Conservation (phyloP, 2,329 filamentous ascomycete genomes). For the Phaeosphaeriaceae sp. region DNA sequence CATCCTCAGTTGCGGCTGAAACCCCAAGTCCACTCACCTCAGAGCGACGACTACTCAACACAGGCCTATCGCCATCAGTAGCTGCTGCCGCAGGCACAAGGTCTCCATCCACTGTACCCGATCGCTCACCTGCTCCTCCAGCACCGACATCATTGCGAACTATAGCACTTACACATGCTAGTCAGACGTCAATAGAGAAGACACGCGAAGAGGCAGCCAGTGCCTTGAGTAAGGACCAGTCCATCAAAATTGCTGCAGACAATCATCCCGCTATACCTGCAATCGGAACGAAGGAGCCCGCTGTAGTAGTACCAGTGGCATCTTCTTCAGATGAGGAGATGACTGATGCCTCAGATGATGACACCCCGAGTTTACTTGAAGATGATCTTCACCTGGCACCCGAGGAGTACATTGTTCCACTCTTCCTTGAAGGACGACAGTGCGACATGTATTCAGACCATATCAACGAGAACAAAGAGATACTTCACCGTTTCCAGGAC, state of each 20-base stretch:
- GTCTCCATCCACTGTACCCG: slow-evolving; percentile 45
- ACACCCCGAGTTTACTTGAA: slow-evolving; percentile 27
- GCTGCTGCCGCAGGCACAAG: slow-evolving; percentile 32
- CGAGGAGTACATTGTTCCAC: slow-evolving; percentile 42
- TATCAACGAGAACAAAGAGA: slow-evolving; percentile 23
- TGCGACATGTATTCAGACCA: slow-evolving; percentile 27
- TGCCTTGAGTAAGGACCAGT: not conserved
- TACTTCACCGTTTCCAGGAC: slow-evolving; percentile 24
- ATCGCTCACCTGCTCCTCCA: slow-evolving; percentile 30
- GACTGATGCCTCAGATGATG: slow-evolving; percentile 25
- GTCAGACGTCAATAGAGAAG: slow-evolving; percentile 7
- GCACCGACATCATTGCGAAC: slow-evolving; percentile 36
- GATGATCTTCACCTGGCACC: slow-evolving; percentile 37
- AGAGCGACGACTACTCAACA: slow-evolving; percentile 5
- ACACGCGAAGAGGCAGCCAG: slow-evolving; percentile 1
- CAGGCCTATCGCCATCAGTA: slow-evolving; percentile 2
- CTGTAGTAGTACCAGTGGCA: not conserved
- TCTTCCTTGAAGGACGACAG: slow-evolving; percentile 42
- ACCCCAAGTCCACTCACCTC: not conserved
- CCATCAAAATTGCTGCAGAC: slow-evolving; percentile 2
- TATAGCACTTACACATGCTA: slow-evolving; percentile 27
- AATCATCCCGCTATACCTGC: not conserved
- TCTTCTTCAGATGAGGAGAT: slow-evolving; percentile 22
- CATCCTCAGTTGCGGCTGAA: not conserved
- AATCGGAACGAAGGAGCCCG: slow-evolving; percentile 3